Conservation (phyloP, 345 rosid species). For the Cardamine chenopodiifolia region DNA sequence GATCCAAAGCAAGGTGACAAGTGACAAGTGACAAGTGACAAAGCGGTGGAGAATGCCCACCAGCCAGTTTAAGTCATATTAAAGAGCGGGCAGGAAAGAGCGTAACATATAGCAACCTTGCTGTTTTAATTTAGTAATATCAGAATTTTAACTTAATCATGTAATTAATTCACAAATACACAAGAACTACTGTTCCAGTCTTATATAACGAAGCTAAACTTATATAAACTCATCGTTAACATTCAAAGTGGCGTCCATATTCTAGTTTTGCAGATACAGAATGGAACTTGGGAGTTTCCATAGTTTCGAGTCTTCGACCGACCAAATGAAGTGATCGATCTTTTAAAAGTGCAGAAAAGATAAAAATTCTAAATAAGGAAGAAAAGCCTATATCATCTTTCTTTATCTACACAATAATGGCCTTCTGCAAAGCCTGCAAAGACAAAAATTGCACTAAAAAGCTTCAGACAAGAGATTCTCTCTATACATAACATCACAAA, state of each 20-base stretch:
- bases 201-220: neutral
- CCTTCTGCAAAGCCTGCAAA: conserved; percentile 23
- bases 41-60: too few species aligned
- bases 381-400: conserved; percentile 15
- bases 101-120: too few species aligned
- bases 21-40: too few species aligned
- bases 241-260: neutral
- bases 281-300: neutral
- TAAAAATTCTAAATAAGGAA: neutral
- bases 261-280: conserved; percentile 5
- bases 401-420: conserved; percentile 26
- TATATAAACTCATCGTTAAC: neutral
- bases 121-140: neutral
- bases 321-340: neutral
- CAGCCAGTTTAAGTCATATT: too few species aligned
- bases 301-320: conserved; percentile 6
- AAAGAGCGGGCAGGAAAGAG: too few species aligned
- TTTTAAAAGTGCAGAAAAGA: neutral
- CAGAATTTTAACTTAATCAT: neutral
- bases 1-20: too few species aligned
- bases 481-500: neutral
- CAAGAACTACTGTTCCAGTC: neutral
- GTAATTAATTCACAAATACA: too few species aligned
- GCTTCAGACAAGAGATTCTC: conserved; percentile 6
- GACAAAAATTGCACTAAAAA: neutral